Percentiles rank a stretch among this genome's conserved stretches.
These are phyloP conservation scores for Mortierella sp. DNA, from an alignment of 371 early-diverging fungal species.

Conservation along the genomic window DNA sequence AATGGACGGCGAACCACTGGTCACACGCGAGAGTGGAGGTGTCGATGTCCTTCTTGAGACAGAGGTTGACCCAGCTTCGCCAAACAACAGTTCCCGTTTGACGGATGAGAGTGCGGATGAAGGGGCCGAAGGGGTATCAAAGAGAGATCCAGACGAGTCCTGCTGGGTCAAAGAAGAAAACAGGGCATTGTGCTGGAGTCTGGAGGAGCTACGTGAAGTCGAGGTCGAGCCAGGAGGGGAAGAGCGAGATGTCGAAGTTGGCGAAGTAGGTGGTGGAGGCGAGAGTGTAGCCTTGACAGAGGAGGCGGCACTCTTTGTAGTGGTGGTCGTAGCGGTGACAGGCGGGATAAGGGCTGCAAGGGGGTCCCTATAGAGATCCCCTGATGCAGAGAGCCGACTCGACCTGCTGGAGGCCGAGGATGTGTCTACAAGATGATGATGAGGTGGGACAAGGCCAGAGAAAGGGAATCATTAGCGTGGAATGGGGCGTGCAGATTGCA, in stretches of 20 bases:
- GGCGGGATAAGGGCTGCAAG: slow-evolving; percentile 45
- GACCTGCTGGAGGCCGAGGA: slow-evolving; percentile 22
- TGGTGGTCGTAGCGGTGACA: slow-evolving; percentile 39
- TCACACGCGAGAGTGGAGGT: slow-evolving; percentile 31
- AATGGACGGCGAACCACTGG: not conserved
- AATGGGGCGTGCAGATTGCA: too few relatives aligned
- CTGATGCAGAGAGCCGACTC: slow-evolving; percentile 30
- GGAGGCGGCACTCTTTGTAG: slow-evolving; percentile 32
- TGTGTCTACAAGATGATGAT: slow-evolving; percentile 7
- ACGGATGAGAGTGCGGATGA: slow-evolving; percentile 29
- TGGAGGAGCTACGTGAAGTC: slow-evolving; percentile 45
- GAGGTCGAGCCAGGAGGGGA: slow-evolving; percentile 40
- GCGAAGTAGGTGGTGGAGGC: slow-evolving; percentile 15
- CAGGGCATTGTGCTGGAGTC: slow-evolving; percentile 40
- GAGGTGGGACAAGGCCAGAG: not conserved
- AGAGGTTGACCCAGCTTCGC: slow-evolving; percentile 11
- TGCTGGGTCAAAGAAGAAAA: slow-evolving; percentile 38
- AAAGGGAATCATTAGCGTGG: not conserved
- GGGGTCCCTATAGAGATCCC: slow-evolving; percentile 48
- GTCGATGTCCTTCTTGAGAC: slow-evolving; percentile 32
- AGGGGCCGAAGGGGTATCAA: slow-evolving; percentile 27
- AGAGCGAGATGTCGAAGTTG: slow-evolving; percentile 13
- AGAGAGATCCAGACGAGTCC: slow-evolving; percentile 25
- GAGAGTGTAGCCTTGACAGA: slow-evolving; percentile 38
- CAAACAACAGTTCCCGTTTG: slow-evolving; percentile 41